These are phyloP conservation scores for Cornus kousa DNA, from an alignment of 148 eudicot genomes.

Conservation along the genomic window DNA sequence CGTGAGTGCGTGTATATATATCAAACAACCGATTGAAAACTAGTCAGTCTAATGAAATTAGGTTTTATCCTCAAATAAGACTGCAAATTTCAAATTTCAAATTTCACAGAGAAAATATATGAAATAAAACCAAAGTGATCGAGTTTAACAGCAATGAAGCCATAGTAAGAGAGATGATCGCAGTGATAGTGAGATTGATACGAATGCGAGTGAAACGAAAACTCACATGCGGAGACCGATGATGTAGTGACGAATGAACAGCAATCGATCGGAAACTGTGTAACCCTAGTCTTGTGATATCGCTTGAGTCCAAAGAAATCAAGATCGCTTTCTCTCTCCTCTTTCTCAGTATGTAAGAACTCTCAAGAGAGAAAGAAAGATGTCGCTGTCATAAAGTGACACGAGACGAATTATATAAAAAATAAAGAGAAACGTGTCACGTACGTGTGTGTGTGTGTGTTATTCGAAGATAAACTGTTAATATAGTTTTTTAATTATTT, in stretches of 20 bases:
- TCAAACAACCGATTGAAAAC: too few species aligned
- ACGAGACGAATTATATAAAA: neutral
- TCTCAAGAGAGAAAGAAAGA: neutral
- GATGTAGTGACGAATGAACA: too few species aligned
- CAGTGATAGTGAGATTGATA: neutral
- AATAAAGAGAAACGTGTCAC: too few species aligned
- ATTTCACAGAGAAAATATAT: neutral
- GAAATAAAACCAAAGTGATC: too few species aligned
- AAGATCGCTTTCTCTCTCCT: neutral
- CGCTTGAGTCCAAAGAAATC: slow-evolving; percentile 3
- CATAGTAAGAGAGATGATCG: too few species aligned
- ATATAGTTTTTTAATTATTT: too few species aligned
- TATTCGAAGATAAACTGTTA: too few species aligned
- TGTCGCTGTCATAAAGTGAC: neutral
- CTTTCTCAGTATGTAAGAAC: neutral
- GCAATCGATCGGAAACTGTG: neutral
- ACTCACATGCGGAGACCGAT: slow-evolving; percentile 3
- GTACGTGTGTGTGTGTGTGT: too few species aligned
- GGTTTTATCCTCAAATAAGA: neutral
- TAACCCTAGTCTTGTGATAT: slow-evolving; percentile 6
- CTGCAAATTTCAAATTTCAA: neutral
- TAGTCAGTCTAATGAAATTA: too few species aligned
- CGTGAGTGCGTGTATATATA: too few species aligned
- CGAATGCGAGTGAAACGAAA: neutral
- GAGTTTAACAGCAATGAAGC: too few species aligned